phyloP scores from a whole-genome alignment of 208 protist genomes.

The Acanthamoeba castellanii region DNA sequence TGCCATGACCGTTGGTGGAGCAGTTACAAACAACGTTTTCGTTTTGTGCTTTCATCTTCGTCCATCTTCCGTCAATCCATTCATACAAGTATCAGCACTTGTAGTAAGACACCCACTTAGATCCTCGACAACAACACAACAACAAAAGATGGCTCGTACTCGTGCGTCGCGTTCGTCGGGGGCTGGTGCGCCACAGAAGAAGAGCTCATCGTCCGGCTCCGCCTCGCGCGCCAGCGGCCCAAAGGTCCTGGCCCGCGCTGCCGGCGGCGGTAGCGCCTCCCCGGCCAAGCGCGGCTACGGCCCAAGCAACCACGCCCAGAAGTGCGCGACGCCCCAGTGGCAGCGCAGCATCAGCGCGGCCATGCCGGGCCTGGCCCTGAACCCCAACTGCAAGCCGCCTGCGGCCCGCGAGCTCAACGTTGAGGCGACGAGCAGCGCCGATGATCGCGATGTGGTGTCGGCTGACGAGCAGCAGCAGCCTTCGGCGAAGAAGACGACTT shows the following conservation, averaged over 20 bases:
- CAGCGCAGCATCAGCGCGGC: neutral
- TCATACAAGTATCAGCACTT: too few species aligned
- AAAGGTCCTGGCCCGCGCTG: neutral
- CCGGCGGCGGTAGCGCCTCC: neutral
- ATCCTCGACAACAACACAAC: too few species aligned
- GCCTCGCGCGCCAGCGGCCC: neutral
- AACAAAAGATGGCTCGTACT: constrained; percentile 18
- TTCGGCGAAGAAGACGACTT: neutral
- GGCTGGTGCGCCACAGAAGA: constrained; percentile 9
- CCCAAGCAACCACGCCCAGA: neutral
- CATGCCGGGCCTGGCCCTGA: neutral
- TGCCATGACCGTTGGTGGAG: too few species aligned
- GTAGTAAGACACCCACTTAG: too few species aligned
- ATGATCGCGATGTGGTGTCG: neutral
- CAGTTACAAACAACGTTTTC: too few species aligned
- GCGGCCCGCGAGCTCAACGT: neutral
- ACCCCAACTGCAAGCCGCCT: neutral
- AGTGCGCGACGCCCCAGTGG: neutral
- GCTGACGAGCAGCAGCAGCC: neutral
- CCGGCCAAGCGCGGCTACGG: neutral
- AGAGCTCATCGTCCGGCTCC: neutral
- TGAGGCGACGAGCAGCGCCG: neutral
- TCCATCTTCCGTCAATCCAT: too few species aligned
- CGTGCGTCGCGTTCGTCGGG: neutral
- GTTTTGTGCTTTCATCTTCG: too few species aligned